Conservation (phyloP, 768 basidiomycete species). For the Artomyces pyxidatus region DNA sequence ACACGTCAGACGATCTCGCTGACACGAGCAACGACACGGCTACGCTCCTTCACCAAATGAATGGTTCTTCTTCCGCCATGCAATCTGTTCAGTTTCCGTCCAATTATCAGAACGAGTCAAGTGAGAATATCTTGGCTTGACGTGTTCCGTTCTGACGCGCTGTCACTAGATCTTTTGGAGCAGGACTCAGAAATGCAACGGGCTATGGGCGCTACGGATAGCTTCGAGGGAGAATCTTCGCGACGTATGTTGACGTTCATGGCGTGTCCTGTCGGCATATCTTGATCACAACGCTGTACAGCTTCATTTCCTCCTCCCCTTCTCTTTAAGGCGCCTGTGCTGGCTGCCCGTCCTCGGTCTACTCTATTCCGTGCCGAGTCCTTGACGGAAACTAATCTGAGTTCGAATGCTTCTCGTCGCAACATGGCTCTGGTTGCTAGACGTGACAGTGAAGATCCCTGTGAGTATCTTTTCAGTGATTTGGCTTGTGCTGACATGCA, state of each 20-base stretch:
- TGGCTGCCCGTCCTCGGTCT: constrained; percentile 6
- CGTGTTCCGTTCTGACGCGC: background rate
- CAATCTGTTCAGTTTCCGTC: constrained; percentile 14
- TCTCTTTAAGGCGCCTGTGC: constrained; percentile 2
- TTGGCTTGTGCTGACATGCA: too few species aligned
- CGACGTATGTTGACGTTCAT: constrained; percentile 9
- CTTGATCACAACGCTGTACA: background rate
- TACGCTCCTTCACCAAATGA: constrained; percentile 7
- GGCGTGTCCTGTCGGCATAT: background rate
- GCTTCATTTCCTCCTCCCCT: constrained; percentile 1
- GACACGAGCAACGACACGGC: constrained; percentile 8
- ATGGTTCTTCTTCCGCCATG: constrained; percentile 2
- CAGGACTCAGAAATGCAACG: constrained; percentile 17
- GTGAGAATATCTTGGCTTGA: background rate
- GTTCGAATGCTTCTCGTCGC: constrained; percentile 6
- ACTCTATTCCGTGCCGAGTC: constrained; percentile 11
- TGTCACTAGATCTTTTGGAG: constrained; percentile 14
- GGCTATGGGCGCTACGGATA: constrained; percentile 13
- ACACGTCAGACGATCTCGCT: constrained; percentile 1
- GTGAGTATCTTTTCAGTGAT: background rate
- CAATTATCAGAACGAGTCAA: constrained; percentile 12
- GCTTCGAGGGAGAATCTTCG: constrained; percentile 8
- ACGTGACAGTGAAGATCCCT: constrained; percentile 8
- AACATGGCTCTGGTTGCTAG: background rate
- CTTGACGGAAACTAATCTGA: constrained; percentile 10